These are phyloP conservation scores for Carnegiea gigantea DNA, from an alignment of 179 eudicot genomes.

Conservation along the genomic window DNA sequence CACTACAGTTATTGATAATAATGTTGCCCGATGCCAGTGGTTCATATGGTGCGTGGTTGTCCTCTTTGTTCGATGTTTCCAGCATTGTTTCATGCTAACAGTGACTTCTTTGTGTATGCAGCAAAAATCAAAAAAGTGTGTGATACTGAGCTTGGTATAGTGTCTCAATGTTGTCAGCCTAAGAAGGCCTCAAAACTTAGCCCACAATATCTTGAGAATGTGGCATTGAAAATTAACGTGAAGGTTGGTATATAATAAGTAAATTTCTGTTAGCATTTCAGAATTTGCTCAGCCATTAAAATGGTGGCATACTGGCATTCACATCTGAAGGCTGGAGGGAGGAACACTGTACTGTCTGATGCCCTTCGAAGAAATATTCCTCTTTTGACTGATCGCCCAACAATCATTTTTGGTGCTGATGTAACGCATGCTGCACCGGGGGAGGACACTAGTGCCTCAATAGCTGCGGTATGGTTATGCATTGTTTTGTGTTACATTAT, in stretches of 20 bases:
- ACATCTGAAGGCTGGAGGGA: constrained; percentile 59
- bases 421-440: constrained; percentile 86
- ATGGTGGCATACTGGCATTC: background rate
- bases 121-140: constrained; percentile 75
- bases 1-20: constrained; percentile 64
- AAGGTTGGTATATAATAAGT: constrained; percentile 45
- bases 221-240: constrained; percentile 77
- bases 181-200: constrained; percentile 26
- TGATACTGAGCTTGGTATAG: constrained; percentile 79
- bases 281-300: background rate
- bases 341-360: constrained; percentile 43
- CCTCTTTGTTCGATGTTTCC: background rate
- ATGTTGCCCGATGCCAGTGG: constrained; percentile 65
- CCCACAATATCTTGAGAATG: constrained; percentile 78
- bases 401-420: constrained; percentile 88
- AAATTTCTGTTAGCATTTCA: background rate
- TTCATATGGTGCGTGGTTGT: constrained; percentile 53
- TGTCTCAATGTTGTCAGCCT: constrained; percentile 82
- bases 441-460: constrained; percentile 82
- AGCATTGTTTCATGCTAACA: constrained; percentile 5
- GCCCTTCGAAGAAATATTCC: constrained; percentile 39
- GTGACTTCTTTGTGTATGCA: constrained; percentile 16
- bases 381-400: constrained; percentile 42
- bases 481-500: background rate
- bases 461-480: constrained; percentile 64